These are phyloP conservation scores for Pisolithus orientalis DNA, from an alignment of 768 basidiomycete species.

Conservation along the genomic window DNA sequence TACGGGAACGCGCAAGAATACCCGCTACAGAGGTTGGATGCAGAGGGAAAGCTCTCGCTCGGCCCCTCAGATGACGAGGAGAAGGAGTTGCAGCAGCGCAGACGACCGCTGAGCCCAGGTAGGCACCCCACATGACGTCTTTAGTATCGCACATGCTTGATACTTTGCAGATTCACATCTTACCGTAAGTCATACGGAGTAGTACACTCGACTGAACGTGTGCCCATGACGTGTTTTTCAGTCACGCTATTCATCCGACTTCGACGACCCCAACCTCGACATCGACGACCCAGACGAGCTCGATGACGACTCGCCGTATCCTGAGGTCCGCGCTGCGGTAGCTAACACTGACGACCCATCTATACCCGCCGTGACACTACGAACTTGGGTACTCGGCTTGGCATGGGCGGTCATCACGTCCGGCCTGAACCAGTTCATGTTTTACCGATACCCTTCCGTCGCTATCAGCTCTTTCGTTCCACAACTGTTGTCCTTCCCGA, in stretches of 20 bases:
- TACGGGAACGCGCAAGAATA: conserved; percentile 8
- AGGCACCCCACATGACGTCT: neutral
- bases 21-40: conserved; percentile 11
- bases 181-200: conserved; percentile 11
- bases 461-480: conserved; percentile 60
- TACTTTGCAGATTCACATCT: conserved; percentile 11
- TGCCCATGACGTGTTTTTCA: neutral
- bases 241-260: conserved; percentile 3
- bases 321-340: conserved; percentile 66
- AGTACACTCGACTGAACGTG: neutral
- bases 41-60: conserved; percentile 2
- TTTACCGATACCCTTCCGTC: conserved; percentile 68
- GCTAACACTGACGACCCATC: conserved; percentile 65
- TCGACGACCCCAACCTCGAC: conserved; percentile 25
- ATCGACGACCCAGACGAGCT: conserved; percentile 4
- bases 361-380: conserved; percentile 56
- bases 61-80: conserved; percentile 16
- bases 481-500: conserved; percentile 64
- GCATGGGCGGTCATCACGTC: conserved; percentile 60
- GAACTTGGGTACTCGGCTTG: conserved; percentile 70
- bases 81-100: conserved; percentile 16
- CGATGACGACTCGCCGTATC: conserved; percentile 66
- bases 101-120: conserved; percentile 16
- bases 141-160: neutral
- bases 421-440: conserved; percentile 70